Base-by-base conservation (phyloP, 352 stramenopile species). In the Pythium phragmiticola region DNA sequence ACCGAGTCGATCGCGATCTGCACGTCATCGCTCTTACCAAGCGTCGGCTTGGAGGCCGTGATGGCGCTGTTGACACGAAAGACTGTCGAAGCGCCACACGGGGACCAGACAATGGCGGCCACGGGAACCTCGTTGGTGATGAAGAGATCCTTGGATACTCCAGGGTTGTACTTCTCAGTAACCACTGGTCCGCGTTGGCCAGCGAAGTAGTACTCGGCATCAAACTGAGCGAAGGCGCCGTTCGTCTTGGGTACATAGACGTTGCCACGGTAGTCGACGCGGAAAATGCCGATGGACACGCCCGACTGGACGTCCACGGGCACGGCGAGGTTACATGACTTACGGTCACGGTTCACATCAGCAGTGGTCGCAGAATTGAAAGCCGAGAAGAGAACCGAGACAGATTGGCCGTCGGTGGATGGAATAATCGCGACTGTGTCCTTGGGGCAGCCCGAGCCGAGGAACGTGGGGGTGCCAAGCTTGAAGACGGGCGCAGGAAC, bases 1-100 rank as follows among this genome's bases (percentile, higher is more conserved):
- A 80, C 72, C 59, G 76, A 84, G 69, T 84, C 76, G 52, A 82
- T 72, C n/a, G 67, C 74, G 41, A 84, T 69, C 58, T 84, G 74
- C 30, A 78, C 77, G 11, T 82, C 64, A 14, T 80, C 67, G 42
- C 65, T 70, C 6, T 50, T 59, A 7, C 41, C 53, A 7, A 62
- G 14, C 37, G 49, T 9, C n/a, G 57, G 49, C 60, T 84, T 84
- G 51, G 60, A 65, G 12, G 72, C 74, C 19, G 74, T 82, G 47
- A 82, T 68, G 12, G 72, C 76, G 47, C 62, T 77, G 64, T 82
- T 84, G 16, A 84, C 68, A 37, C 76, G 74, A 60, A 84, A 82
- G 65, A 78, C 78, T 41, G 69, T 82, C 17, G 69, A 82, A 2
- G 74, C 70, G 19, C 74, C 76, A 42, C 76, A 84, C 1, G 74